Base-by-base conservation (phyloP, 1,139 yeast genomes). In the Blastobotrys buckinghamii region DNA sequence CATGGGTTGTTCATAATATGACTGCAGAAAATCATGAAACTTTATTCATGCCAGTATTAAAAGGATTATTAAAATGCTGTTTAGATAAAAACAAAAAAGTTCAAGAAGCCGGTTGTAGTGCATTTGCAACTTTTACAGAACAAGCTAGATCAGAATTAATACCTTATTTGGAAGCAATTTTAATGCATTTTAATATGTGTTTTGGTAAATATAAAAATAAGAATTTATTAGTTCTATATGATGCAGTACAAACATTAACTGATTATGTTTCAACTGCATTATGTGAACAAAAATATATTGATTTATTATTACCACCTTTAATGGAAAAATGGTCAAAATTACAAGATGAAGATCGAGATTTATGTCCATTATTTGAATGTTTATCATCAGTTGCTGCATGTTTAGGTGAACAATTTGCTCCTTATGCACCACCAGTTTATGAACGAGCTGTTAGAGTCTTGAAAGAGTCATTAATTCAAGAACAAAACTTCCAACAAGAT, bases 301-400 rank as follows among this genome's bases (percentile, higher is more conserved):
- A 79, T 49, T 64, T 76, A 4, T 70, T 92, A 34, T 71, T 92
- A 57, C 96, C 96, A 6, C 95, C 96, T 26, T 72, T 92, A 50
- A 77, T 90, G 52, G 73, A 69, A 17, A 85, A 85, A 66, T 92
- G 97, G 97, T 79, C 81, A 53, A 62, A 68, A 38, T 68, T 89
- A 49, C 70, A 72, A 20, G 96, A 92, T 63, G 80, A 81, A 47
- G 97, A 90, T 65, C 77, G 79, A 45, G 96, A 82, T 54, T 68
- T 92, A 55, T 88, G 97, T 92, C 95, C 97, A 10, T 73, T 92
- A 54, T 71, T 92, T 53, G 97, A 92, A 65, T 90, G 97, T 67
- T 77, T 92, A 77, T 87, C 97, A 5, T 81, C 90, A 10, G 84
- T 92, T 41, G 95, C 97, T 16, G 90, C 96, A 1, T 79, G 90